Base-by-base conservation (phyloP, 2,329 filamentous ascomycete genomes). In the Colletotrichum liaoningense region DNA sequence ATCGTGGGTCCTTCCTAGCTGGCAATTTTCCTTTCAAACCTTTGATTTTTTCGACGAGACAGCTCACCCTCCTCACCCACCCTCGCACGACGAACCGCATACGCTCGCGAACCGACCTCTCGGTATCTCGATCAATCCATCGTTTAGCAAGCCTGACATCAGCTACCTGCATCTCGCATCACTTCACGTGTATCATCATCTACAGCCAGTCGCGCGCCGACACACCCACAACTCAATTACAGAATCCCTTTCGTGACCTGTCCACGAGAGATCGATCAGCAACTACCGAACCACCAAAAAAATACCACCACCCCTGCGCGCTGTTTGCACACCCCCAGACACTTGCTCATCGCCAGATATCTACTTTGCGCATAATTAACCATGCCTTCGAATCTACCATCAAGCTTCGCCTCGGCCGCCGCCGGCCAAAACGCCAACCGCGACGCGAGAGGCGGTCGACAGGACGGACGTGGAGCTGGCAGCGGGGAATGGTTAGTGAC, bases 321-420 rank as follows among this genome's bases (percentile, higher is more conserved):
- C 69, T 69, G 70, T 63, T 67, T 63, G 69, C 59, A 59, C 22
- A 22, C 54, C 38, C 33, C 19, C 12, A 38, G 26, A 64, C 46
- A 30, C 54, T 68, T 69, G 38, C 59, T 35, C 64, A 54, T 52
- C 59, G 42, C 59, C 54, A 63, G 33, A 33, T 22, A 65, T n/a
- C n/a, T 72, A 19, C 46, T 49, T 59, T 69, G 54, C 59, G 69
- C 63, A 69, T 77, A 58, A 69, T 76, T 77, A 77, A 83, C 75
- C 73, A 88, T 95, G 93, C 90, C 93, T 86, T 91, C 92, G 82
- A 92, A 93, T 86, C 89, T 95, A 83, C 92, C 93, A 79, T 94
- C 93, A 79, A 95, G 93, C 88, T 95, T 95, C 85, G 93, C 93
- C 82, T 95, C 93, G 81, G 93, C 93, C 79, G 93, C 93, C 78